A percentile compares a stretch with the other conserved stretches of the same genome.
These are phyloP conservation scores for Nakataea oryzae DNA, from an alignment of 2,329 filamentous ascomycete genomes.

Conservation along the genomic window DNA sequence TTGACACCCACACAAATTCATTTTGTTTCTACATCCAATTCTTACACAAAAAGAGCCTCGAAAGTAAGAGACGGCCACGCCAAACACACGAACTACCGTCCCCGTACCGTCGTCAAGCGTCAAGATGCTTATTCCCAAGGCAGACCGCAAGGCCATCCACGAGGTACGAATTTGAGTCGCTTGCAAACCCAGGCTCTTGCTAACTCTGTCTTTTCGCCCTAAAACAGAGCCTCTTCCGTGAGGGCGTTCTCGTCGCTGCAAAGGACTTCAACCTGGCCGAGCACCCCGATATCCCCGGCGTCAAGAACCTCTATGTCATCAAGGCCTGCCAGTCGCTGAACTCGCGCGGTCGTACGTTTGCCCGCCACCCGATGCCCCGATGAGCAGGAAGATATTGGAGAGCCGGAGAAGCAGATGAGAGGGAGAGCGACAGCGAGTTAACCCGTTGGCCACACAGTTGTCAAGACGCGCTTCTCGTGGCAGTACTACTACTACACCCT, in stretches of 20 bases:
- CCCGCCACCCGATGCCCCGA: neutral
- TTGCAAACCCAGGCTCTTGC: no score
- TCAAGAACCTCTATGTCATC: conserved; percentile 99
- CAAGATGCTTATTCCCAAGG: conserved; percentile 98
- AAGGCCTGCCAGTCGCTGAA: conserved; percentile 98
- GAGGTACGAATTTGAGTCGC: conserved; percentile 30
- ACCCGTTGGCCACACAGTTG: conserved; percentile 19
- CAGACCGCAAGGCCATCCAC: conserved; percentile 99
- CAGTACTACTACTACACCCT: conserved; percentile 99
- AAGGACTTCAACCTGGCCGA: conserved; percentile 93
- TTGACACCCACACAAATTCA: no score
- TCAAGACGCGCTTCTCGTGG: conserved; percentile 99
- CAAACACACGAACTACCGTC: no score
- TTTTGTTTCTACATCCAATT: no score
- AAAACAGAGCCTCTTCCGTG: conserved; percentile 70
- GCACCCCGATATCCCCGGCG: conserved; percentile 92
- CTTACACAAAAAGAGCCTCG: no score
- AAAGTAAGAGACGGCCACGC: no score
- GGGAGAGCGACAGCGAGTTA: neutral
- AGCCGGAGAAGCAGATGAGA: neutral
- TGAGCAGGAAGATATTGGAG: neutral
- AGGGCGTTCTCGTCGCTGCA: conserved; percentile 89
- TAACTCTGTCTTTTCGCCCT: conserved; percentile 8
- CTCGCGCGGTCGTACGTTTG: conserved; percentile 67
- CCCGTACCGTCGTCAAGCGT: no score